Percentiles rank a stretch among this genome's conserved stretches.
phyloP scores from a whole-genome alignment of 2,329 filamentous ascomycete species.

The Coleophoma cylindrospora region DNA sequence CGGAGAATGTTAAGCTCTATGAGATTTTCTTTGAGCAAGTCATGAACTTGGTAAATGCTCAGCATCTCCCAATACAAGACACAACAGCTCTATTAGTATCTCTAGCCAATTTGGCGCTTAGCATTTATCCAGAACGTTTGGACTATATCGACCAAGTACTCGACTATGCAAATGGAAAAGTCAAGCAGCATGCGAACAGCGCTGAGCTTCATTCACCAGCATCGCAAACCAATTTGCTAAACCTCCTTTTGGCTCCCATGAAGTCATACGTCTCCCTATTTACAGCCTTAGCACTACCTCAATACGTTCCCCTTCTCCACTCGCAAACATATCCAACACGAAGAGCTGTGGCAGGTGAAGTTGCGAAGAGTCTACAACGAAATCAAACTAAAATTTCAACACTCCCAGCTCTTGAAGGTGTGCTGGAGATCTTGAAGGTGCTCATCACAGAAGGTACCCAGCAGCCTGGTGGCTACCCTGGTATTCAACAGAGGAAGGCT shows the following conservation, averaged over 20 bases:
- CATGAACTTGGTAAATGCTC: constrained; percentile 84
- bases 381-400: constrained; percentile 78
- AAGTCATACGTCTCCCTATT: constrained; percentile 91
- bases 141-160: constrained; percentile 96
- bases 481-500: constrained; percentile 69
- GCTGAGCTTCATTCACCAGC: constrained; percentile 87
- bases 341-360: constrained; percentile 83
- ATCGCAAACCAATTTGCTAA: constrained; percentile 84
- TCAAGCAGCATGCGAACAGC: constrained; percentile 84
- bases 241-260: constrained; percentile 84
- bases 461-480: constrained; percentile 76
- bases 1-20: constrained; percentile 80
- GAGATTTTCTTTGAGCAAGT: constrained; percentile 98
- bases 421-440: constrained; percentile 83
- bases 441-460: constrained; percentile 91
- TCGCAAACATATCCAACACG: constrained; percentile 91
- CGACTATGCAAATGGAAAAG: constrained; percentile 81
- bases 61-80: constrained; percentile 88
- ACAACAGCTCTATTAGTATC: constrained; percentile 93
- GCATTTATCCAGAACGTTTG: constrained; percentile 87
- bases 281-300: constrained; percentile 89
- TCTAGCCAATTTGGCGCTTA: constrained; percentile 85
- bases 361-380: constrained; percentile 75
- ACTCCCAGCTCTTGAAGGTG: constrained; percentile 76
- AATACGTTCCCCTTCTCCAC: constrained; percentile 84